Percentiles rank a stretch among this genome's conserved stretches.
Conservation (phyloP, 352 stramenopile species). For the Phytophthora citrophthora region DNA sequence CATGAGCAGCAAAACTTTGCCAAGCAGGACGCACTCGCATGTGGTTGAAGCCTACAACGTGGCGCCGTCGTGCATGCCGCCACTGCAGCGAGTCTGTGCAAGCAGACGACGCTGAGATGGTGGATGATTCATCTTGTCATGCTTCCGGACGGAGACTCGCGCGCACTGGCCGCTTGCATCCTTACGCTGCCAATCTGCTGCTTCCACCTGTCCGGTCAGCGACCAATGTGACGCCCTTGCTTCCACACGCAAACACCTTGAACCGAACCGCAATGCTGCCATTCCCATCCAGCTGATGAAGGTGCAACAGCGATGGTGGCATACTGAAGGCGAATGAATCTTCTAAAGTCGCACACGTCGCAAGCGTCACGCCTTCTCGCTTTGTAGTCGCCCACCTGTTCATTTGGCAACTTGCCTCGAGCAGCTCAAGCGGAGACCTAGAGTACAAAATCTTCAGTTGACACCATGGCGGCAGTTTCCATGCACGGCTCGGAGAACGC, state of each 20-base stretch:
- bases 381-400: background rate
- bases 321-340: conserved; percentile 34
- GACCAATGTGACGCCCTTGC: conserved; percentile 13
- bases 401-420: conserved; percentile 31
- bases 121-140: background rate
- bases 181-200: conserved; percentile 11
- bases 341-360: conserved; percentile 36
- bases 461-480: conserved; percentile 63
- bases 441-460: background rate
- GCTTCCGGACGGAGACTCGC: too few relatives aligned
- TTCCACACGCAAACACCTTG: conserved; percentile 9
- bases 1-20: background rate
- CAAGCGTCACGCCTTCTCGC: conserved; percentile 22
- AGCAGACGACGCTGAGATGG: conserved; percentile 13
- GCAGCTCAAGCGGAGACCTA: conserved; percentile 18
- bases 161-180: background rate
- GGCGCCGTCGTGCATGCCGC: background rate
- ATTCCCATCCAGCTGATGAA: conserved; percentile 23
- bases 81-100: conserved; percentile 3
- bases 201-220: conserved; percentile 15
- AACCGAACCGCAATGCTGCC: background rate
- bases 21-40: background rate
- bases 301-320: conserved; percentile 15
- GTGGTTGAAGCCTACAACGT: background rate
- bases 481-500: conserved; percentile 56